Base-by-base conservation (phyloP, 192 early-diverging fungal species). In the Jimgerdemannia flammicorona region DNA sequence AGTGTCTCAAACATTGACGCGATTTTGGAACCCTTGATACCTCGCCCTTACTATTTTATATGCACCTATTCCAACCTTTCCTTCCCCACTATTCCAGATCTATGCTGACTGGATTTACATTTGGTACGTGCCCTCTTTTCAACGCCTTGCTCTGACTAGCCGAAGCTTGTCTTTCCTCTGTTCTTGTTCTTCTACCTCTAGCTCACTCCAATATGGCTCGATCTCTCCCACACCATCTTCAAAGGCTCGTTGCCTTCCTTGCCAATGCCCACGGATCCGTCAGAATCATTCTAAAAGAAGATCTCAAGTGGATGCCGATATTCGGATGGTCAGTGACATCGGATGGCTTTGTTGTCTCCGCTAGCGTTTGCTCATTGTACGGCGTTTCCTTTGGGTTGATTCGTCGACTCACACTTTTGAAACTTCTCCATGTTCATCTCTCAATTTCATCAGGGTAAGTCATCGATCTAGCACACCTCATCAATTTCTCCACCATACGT, bases 261-360 rank as follows among this genome's bases (percentile, higher is more conserved):
- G 87, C 89, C 39, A 83, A 85, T 14, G 91, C 88, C 71, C 92
- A 96, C 82, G 94, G 92, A 17, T 88, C 86, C 69, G 72, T 99
- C 67, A 98, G 97, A 82, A 97, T 99, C 69, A 94, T 97, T 65
- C 87, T 99, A 49, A 97, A 96, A 77, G 82, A 90, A 59, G 89
- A 89, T 67, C 87, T 99, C 69, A 91, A 89, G 71, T 83, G 89
- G 73, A 73, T 99, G 19, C 97, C 97, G 9, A 81, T 99, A 59
- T 93, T 95, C 86, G 97, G 97, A 80, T 88, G 88, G 90, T 88
- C 83, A 78, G 71, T 71, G 43, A 40, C 43, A 18, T 14, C 8
- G 14, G 14, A 59, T 29, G 29, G 29, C 29, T 29, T 29, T 29
- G 1, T 29, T 29, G 29, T 29, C 29, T 29, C 29, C 29, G 29